Percentiles rank a stretch among this genome's conserved stretches.
These are phyloP conservation scores for Cicer bijugum DNA, from an alignment of 306 rosid species.

Conservation along the genomic window DNA sequence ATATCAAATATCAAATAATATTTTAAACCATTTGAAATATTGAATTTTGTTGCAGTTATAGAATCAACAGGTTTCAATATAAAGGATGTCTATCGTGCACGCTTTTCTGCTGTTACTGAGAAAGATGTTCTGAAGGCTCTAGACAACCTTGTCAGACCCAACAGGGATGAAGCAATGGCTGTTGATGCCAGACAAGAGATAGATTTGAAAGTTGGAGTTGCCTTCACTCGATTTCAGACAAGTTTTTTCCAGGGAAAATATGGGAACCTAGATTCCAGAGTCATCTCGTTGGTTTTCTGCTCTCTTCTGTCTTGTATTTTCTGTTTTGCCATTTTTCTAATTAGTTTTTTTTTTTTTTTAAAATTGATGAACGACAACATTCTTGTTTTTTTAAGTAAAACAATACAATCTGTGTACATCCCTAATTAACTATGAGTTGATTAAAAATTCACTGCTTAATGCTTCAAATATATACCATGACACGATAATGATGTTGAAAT, in stretches of 20 bases:
- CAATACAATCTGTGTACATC: slow-evolving; percentile 14
- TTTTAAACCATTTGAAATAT: slow-evolving; percentile 40
- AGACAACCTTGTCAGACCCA: slow-evolving; percentile 87
- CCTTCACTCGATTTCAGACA: slow-evolving; percentile 94
- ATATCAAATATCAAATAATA: slow-evolving; percentile 32
- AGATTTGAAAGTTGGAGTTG: slow-evolving; percentile 98
- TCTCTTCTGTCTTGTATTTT: slow-evolving; percentile 36
- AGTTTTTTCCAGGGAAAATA: slow-evolving; percentile 91
- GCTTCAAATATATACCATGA: slow-evolving; percentile 35
- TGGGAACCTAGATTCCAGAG: slow-evolving; percentile 94
- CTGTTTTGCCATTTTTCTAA: slow-evolving; percentile 6
- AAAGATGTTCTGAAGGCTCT: slow-evolving; percentile 88
- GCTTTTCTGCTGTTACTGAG: slow-evolving; percentile 91
- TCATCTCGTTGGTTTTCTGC: slow-evolving; percentile 86
- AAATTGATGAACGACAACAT: slow-evolving; percentile 12
- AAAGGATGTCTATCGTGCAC: slow-evolving; percentile 79
- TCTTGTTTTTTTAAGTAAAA: slow-evolving; percentile 39
- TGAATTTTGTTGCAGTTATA: slow-evolving; percentile 69
- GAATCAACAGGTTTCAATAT: slow-evolving; percentile 70
- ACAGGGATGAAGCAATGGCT: slow-evolving; percentile 79
- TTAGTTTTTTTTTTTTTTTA: slow-evolving; percentile 1
- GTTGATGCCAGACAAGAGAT: slow-evolving; percentile 99
- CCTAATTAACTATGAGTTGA: slow-evolving; percentile 7
- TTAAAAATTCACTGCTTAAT: slow-evolving; percentile 11
- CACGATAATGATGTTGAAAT: background rate